Evolutionary conservation across 2,329 filamentous ascomycete genomes (phyloP).

Genomic region (Ophiostoma sp.): DNA sequence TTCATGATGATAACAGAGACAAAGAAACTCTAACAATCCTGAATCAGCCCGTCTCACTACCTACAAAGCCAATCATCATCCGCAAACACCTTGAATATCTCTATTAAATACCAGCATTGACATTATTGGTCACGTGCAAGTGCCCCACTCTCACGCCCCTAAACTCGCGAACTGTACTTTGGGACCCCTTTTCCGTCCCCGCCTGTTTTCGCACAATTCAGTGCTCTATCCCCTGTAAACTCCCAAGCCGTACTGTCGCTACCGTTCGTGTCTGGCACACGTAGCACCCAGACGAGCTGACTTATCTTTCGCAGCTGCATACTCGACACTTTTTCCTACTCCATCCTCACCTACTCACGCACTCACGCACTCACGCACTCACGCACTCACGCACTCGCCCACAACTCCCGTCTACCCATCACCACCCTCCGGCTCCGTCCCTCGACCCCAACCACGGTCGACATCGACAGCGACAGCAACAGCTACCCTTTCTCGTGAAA

Average conservation of each 20-base stretch:
- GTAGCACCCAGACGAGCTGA: constrained; percentile 1
- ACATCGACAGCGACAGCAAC: background rate
- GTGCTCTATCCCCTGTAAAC: background rate
- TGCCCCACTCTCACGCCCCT: background rate
- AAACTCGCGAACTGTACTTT: background rate
- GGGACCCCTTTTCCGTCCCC: background rate
- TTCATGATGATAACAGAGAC: too few species aligned
- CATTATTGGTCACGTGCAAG: background rate
- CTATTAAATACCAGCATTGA: background rate
- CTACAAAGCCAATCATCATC: constrained; percentile 2
- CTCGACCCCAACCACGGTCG: background rate
- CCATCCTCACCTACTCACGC: background rate
- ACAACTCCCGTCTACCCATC: background rate
- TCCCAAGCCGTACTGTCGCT: background rate
- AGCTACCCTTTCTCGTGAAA: too few species aligned
- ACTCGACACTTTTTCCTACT: constrained; percentile 6
- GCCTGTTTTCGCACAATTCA: background rate
- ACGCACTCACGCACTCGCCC: background rate
- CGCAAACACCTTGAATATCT: constrained; percentile 1
- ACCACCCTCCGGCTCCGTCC: background rate
- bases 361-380: background rate
- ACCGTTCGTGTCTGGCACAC: background rate
- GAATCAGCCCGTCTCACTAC: background rate
- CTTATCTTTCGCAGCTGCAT: constrained; percentile 10
- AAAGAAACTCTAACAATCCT: too few species aligned